Evolutionary conservation across 306 rosid species (phyloP), one percentile per base, ranked within the genome.

Genomic region (Rosa chinensis): DNA sequence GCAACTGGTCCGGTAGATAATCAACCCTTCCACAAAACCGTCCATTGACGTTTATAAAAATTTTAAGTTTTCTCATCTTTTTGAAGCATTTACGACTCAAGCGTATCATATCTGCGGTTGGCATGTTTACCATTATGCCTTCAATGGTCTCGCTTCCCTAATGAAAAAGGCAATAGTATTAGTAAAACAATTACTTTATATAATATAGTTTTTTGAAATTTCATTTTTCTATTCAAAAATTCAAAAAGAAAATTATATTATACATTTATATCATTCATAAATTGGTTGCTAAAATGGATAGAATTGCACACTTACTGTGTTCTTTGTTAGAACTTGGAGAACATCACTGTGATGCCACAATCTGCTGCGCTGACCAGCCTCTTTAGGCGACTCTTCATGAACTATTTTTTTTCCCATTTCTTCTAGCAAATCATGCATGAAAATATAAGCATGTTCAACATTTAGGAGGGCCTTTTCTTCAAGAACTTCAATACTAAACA

Each of bases 391-490:
- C 42, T 62, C 87, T 66, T 13, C 25, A 44, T 78, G 52, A 63
- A 73, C 83, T 61, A 80, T 68, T 55, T 83, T 74, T 58, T 63
- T 79, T 4, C 88, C 90, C 40, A 85, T 45, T 66, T 83, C 79
- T 75, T 85, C 84, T 18, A 85, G 20, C 50, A 85, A 82, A 61
- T 87, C 84, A 85, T 83, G 92, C 89, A 86, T 79, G 52, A 16
- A 5, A 6, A 87, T 16, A 28, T 28, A 28, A 28, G 28, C 0
- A 28, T 28, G 28, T 14, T 10, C 28, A 23, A 77, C 49, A 28
- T 68, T 70, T 16, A 87, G 77, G 47, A 52, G 52, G 20, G 70
- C 44, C 70, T 32, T 64, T 35, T 64, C 70, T 37, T 28, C n/a
- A 0, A 64, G 70, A 11, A 64, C 10, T 32, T 62, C 40, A 9